Evolutionary conservation across 176 grass and related monocot species (phyloP), one percentile per base, ranked within the genome.

Genomic region (Pontederia crassipes): DNA sequence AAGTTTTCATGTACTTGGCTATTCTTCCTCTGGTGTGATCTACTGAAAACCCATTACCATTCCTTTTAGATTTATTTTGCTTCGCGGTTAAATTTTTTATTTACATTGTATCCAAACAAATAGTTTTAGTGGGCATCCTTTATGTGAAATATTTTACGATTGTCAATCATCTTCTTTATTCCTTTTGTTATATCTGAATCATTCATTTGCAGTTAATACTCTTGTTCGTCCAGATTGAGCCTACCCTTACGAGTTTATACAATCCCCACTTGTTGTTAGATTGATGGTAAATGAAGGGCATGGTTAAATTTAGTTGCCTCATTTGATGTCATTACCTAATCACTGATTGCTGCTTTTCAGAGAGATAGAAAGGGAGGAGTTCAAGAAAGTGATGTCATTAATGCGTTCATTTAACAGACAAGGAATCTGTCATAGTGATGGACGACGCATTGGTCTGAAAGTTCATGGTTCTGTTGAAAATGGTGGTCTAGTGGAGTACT

Each of bases 371-470:
- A 85, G 27, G 83, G 81, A 88, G 55, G 93, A 97, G 77, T 97
- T 97, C 73, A 97, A 91, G 85, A 88, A 91, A 87, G 69, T 97
- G 73, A 97, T 97, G 93, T 73, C 79, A 60, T 72, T 97, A 67
- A 88, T 97, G 93, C 83, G 92, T 49, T 81, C 84, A 45, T 71
- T 81, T 60, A 91, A 88, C 53, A 91, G 93, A 83, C 93, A 97
- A 88, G 93, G 92, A 52, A 76, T 78, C 64, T 59, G 70, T 26
- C 87, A 97, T 66, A 88, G 77, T 53, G 71, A 97, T 82, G 87
- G 87, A 45, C 78, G 85, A 46, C 87, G 92, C n/a, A 48, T 79
- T 45, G 81, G 87, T 78, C 83, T 91, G 65, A 97, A 85, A 87
- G 77, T 80, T 81, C 58, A 64, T 5, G 65, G 74, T 47, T 72